Conservation (phyloP, 345 rosid genomes). For the Camelina sativa region DNA sequence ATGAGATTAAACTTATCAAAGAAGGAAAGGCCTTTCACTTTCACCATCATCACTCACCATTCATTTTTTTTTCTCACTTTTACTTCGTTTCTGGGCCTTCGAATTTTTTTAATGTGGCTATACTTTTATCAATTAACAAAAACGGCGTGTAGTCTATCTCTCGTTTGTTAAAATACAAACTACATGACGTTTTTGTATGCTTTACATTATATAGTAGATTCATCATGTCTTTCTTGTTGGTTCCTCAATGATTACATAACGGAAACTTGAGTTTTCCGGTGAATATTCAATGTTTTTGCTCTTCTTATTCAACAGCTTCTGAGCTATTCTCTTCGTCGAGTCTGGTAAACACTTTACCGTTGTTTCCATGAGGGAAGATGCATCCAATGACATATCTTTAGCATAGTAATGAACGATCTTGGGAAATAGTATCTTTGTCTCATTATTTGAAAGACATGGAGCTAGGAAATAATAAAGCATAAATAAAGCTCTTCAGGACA, state of each 20-base stretch:
- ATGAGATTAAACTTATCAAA: conserved; percentile 72
- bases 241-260: conserved; percentile 62
- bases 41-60: conserved; percentile 29
- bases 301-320: conserved; percentile 54
- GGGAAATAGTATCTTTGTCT: conserved; percentile 64
- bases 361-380: conserved; percentile 46
- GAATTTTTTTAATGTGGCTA: background rate
- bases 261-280: conserved; percentile 67
- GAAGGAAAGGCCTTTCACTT: conserved; percentile 53
- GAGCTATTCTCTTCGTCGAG: conserved; percentile 48
- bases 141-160: conserved; percentile 35
- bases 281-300: conserved; percentile 53
- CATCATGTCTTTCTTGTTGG: conserved; percentile 24
- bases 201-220: conserved; percentile 20
- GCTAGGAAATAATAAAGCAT: conserved; percentile 63
- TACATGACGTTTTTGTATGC: conserved; percentile 8
- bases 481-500: conserved; percentile 32
- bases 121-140: background rate
- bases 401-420: conserved; percentile 62
- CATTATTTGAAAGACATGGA: conserved; percentile 72
- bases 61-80: conserved; percentile 2
- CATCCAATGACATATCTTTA: conserved; percentile 65
- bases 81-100: conserved; percentile 32
- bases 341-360: conserved; percentile 52
- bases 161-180: background rate